A percentile compares a stretch with the other conserved stretches of the same genome.
Evolutionary conservation across 1,284 basidiomycete genomes (phyloP).

Genomic region (Apiotrichum siamense): DNA sequence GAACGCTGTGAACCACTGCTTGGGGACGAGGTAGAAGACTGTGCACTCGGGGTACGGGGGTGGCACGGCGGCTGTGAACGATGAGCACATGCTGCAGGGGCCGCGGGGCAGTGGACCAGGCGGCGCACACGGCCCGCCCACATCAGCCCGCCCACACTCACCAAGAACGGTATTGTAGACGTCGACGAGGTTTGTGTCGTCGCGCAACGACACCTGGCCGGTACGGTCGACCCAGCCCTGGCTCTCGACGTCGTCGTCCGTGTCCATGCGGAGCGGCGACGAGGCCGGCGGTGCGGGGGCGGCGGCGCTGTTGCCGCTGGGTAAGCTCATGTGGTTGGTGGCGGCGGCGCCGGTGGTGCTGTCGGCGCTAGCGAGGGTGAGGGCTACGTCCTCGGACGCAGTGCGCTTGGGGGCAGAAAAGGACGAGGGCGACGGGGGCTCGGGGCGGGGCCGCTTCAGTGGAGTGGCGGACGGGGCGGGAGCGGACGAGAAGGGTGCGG

Average conservation of each 20-base stretch:
- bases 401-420: constrained; percentile 42
- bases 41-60: constrained; percentile 30
- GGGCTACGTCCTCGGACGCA: constrained; percentile 36
- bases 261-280: constrained; percentile 22
- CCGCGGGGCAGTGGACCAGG: too few relatives aligned
- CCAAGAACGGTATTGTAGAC: constrained; percentile 12
- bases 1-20: constrained; percentile 24
- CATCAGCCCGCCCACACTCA: constrained; percentile 7
- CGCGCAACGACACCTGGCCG: constrained; percentile 29
- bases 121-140: too few relatives aligned
- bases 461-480: neutral
- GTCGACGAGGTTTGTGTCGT: neutral
- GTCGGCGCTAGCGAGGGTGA: neutral
- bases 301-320: neutral
- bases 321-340: neutral
- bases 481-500: neutral
- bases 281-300: constrained; percentile 13
- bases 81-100: too few relatives aligned
- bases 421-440: constrained; percentile 29
- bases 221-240: constrained; percentile 36
- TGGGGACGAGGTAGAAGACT: constrained; percentile 38
- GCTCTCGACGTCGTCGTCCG: constrained; percentile 12
- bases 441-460: constrained; percentile 31
- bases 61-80: constrained; percentile 29
- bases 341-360: neutral